Evolutionary conservation across 2,329 filamentous ascomycete genomes (phyloP), one percentile per base, ranked within the genome.

Genomic region (Fusarium foetens): DNA sequence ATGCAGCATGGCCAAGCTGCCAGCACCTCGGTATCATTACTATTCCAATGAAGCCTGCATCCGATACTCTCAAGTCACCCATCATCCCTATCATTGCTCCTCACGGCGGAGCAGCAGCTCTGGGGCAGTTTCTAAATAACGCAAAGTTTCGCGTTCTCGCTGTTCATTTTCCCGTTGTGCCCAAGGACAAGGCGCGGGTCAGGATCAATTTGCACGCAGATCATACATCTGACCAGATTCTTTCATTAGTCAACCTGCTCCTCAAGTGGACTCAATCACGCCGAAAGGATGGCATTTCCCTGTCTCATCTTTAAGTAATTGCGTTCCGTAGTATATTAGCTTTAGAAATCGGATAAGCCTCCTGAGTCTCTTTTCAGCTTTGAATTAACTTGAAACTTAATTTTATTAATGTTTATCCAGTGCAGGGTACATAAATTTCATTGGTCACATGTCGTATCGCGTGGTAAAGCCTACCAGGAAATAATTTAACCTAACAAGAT

Each of bases 111-210:
- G 58, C 58, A 3, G 9, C 33, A n/a, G 1, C 1, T 21, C 19
- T 60, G 1, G 38, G 29, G 17, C 2, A 36, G 2, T 31, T 36
- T 21, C 6, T 60, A 1, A 16, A 33, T 9, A 36, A 55, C 1
- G 16, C 6, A 35, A 36, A 10, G 23, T 21, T 55, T 11, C 48
- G 49, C 5, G 49, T 61, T 57, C 38, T 55, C 6, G 48, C 17
- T 25, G 49, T 55, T 31, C 58, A 61, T 3, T 61, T 61, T 4
- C 58, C 38, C 5, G 49, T 36, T 0, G 58, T 61, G 9, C 38
- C 49, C 7, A 61, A 36, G 23, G 49, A 29, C 12, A 4, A 43
- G 21, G 58, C 43, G 48, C 31, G 58, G 13, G 38, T 45, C 0
- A 36, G 49, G 19, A 36, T 61, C 12, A 43, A 36, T 19, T 38